Evolutionary conservation across 2,329 filamentous ascomycete species (phyloP), one percentile per base, ranked within the genome.

Genomic region (Sporothrix mexicana): DNA sequence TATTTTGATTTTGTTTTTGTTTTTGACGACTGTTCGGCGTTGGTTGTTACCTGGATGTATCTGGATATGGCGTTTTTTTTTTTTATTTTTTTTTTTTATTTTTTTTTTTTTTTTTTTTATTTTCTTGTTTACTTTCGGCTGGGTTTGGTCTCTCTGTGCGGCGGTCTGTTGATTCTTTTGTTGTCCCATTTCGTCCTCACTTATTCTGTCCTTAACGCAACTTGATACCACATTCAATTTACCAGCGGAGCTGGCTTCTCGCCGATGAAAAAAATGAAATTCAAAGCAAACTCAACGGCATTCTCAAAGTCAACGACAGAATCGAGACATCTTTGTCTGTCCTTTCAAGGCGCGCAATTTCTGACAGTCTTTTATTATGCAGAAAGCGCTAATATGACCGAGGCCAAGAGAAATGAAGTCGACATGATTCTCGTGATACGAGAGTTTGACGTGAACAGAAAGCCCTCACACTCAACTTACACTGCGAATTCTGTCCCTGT

Each of bases 201-300:
- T 53, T 53, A 53, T 57, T 25, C 53, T 57, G 53, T 57, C 53
- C 2, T 57, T 57, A 25, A 30, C 53, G 53, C 23, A 61, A 2
- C 55, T 36, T 17, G 55, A 59, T 59, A 59, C 55, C 55, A 59
- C 25, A 59, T 36, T 13, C 25, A 59, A 36, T 59, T 57, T 17
- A 30, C 57, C 25, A 61, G 57, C 57, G 41, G 30, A 7, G 15
- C 57, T 41, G 25, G 30, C 13, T 8, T n/a, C 9, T 36, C 30
- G 7, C 30, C 30, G 30, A 20, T 20, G 12, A 53, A 53, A 20
- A 53, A 53, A 20, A 1, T 15, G 4, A 20, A 3, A 53, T n/a
- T 53, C 17, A 53, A 53, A 8, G 6, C 20, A 36, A 36, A 36
- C 30, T 36, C 30, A 36, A 36, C 7, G 30, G 5, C 30, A 36